Evolutionary conservation across 805 yeast genomes (phyloP), one percentile per base, ranked within the genome.

Genomic region (Lachancea meyersii): DNA sequence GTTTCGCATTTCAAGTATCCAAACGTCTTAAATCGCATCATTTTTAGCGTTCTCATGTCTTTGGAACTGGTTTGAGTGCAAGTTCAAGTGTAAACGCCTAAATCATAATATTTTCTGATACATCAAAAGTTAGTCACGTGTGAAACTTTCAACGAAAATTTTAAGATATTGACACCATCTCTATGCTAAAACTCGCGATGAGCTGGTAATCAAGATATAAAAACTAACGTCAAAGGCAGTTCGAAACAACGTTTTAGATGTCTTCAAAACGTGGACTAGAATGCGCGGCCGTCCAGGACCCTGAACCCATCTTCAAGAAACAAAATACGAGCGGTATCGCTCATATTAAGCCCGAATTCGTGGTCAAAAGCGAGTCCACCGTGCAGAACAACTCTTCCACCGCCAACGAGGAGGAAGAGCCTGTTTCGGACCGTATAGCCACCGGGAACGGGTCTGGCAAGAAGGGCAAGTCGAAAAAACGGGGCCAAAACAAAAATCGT

Each of bases 401-500:
- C 28, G 23, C 41, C 21, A 79, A 19, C 22, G 35, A 76, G 45
- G 73, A 69, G 41, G 74, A 75, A 11, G 75, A 70, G 42, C 63
- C 65, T 6, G 65, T 71, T 2, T 57, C 61, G 18, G 72, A 65
- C 21, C 58, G 71, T 44, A 58, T 52, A 14, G 63, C 63, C 27
- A 66, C 60, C 43, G 65, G 69, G 24, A 75, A 68, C 42, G 75
- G 73, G 33, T 75, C 65, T 44, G 60, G 69, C 24, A 57, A 61
- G 37, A 69, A 68, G 41, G 61, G 65, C 45, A 66, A 67, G 30
- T 69, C 72, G 52, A 80, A 75, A 56, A 68, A 69, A 39, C 69
- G 86, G 46, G 96, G 96, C 0, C 96, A 87, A 65, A 87, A 87
- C 63, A 86, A 87, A 61, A 77, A 77, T 46, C 72, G 97, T 54